These are phyloP conservation scores for Candida parachauliodes DNA, from an alignment of 805 yeast genomes.

Conservation along the genomic window DNA sequence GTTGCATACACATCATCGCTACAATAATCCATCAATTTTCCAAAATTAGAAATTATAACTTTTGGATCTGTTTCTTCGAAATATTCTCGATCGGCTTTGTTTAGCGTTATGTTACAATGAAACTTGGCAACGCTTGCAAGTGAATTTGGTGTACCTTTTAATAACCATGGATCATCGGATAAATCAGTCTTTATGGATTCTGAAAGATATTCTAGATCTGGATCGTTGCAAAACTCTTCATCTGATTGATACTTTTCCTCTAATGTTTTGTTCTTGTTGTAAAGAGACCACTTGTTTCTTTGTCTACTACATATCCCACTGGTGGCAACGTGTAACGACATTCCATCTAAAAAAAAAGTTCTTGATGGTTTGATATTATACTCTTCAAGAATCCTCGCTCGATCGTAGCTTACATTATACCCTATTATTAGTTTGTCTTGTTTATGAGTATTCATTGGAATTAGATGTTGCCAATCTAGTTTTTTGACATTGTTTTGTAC, in stretches of 20 bases:
- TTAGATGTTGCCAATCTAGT: slow-evolving; percentile 53
- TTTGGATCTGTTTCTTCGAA: slow-evolving; percentile 56
- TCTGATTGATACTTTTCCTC: slow-evolving; percentile 21
- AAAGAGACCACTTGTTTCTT: slow-evolving; percentile 70
- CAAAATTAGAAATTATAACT: slow-evolving; percentile 54
- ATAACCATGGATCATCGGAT: slow-evolving; percentile 81
- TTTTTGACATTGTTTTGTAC: background rate
- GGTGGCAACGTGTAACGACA: slow-evolving; percentile 87
- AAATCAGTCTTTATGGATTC: slow-evolving; percentile 1
- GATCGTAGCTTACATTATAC: slow-evolving; percentile 85
- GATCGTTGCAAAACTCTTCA: slow-evolving; percentile 9
- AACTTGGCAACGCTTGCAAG: slow-evolving; percentile 74
- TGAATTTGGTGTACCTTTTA: slow-evolving; percentile 71
- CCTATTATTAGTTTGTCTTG: slow-evolving; percentile 67
- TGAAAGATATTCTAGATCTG: background rate
- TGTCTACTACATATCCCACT: slow-evolving; percentile 93
- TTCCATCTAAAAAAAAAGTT: slow-evolving; percentile 83
- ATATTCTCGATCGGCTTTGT: slow-evolving; percentile 63
- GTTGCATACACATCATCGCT: slow-evolving; percentile 81
- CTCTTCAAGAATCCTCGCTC: slow-evolving; percentile 84
- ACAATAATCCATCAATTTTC: slow-evolving; percentile 70
- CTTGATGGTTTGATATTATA: slow-evolving; percentile 64
- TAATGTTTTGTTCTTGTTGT: slow-evolving; percentile 35
- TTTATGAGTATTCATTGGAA: slow-evolving; percentile 61
- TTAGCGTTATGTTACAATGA: slow-evolving; percentile 66